These are phyloP conservation scores for Choanephora cucurbitarum DNA, from an alignment of 371 early-diverging fungal genomes.

Conservation along the genomic window DNA sequence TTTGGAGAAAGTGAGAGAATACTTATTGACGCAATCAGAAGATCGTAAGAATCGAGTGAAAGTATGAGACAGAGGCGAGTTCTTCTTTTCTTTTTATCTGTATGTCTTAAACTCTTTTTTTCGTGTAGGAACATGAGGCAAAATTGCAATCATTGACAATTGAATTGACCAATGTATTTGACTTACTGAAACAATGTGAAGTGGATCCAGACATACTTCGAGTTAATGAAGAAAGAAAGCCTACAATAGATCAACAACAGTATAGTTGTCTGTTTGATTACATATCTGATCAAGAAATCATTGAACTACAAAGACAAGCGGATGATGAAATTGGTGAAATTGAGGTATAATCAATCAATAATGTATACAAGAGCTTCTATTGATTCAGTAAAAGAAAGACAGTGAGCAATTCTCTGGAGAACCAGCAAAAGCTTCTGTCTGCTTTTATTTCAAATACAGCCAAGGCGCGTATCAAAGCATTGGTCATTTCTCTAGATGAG, in stretches of 20 bases:
- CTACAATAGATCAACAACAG: conserved; percentile 1
- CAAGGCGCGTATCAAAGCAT: conserved; percentile 24
- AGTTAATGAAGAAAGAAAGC: conserved; percentile 25
- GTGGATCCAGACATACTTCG: conserved; percentile 42
- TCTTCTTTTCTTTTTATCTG: neutral
- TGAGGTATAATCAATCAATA: conserved; percentile 24
- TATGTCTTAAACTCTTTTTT: neutral
- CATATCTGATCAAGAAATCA: conserved; percentile 50
- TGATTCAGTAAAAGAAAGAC: conserved; percentile 4
- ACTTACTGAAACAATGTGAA: conserved; percentile 28
- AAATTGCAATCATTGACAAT: conserved; percentile 36
- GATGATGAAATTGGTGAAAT: conserved; percentile 51
- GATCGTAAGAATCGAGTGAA: conserved; percentile 29
- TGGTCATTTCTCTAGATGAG: conserved; percentile 32
- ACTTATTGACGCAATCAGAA: conserved; percentile 27
- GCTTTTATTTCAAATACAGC: conserved; percentile 30
- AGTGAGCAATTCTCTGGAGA: conserved; percentile 13
- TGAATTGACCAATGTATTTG: conserved; percentile 43
- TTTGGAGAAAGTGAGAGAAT: conserved; percentile 41
- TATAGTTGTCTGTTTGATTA: conserved; percentile 41
- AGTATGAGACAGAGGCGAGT: conserved; percentile 16
- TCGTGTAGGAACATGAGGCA: conserved; percentile 36
- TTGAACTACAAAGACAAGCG: conserved; percentile 46
- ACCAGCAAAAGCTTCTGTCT: conserved; percentile 30
- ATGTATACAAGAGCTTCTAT: neutral